Base-by-base conservation (phyloP, 2,329 filamentous ascomycete species). In the Neonectria sp. region DNA sequence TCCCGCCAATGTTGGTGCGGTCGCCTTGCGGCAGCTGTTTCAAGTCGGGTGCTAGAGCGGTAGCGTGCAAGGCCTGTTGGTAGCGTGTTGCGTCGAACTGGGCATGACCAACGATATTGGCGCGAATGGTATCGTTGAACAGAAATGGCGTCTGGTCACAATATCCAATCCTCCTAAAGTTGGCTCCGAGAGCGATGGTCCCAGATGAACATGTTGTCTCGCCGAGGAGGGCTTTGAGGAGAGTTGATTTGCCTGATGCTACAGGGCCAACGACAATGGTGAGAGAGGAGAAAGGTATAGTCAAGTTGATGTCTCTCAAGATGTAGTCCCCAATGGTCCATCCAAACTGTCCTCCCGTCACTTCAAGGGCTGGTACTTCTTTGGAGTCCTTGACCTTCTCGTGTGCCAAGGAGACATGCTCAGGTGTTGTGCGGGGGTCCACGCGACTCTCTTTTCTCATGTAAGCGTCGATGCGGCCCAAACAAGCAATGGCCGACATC, bases 51-150 rank as follows among this genome's bases (percentile, higher is more conserved):
- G 65, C 59, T 0, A 84, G 73, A 57, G 78, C 70, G 0, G 79
- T 78, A 0, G 81, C 78, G 0, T 79, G 70, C 0, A 83, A 63
- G 0, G 83, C 76, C 15, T 78, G 74, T 1, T 76, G 62, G n/a
- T 83, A 83, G 11, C 78, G 74, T 1, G 55, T 46, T n/a, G 72
- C 64, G 24, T 82, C 71, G 24, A 79, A 81, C 0, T 60, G 21
- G 6, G 68, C 72, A 29, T 78, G 77, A 0, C 81, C 82, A 13
- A 82, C 61, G 8, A 85, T 82, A 53, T 83, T 84, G 3, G 81
- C 74, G 8, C 72, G 74, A 7, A 84, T 73, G 1, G 80, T 79
- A 0, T 68, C 76, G 48, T 82, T 83, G 71, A 21, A 83, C 48
- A 51, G 77, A 66, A 71, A 80, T 65, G 71, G 77, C 0, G 73